Conservation (phyloP, 345 rosid species). For the Citrus glauca region DNA sequence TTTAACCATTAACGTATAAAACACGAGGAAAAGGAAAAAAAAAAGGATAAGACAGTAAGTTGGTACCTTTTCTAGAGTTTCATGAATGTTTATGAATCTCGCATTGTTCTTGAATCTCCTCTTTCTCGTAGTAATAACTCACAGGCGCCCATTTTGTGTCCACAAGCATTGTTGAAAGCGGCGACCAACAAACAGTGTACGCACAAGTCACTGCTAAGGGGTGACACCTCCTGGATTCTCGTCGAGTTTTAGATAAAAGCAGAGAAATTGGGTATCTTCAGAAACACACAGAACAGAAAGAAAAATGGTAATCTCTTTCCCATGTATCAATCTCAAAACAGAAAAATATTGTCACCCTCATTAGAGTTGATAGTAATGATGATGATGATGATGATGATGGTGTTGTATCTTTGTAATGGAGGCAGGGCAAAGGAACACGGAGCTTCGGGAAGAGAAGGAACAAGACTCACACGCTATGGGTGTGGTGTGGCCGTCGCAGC, state of each 20-base stretch:
- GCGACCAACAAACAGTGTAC: too few species aligned
- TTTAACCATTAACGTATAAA: not conserved
- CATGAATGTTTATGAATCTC: not conserved
- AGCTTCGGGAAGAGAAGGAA: slow-evolving; percentile 26
- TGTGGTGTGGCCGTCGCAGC: slow-evolving; percentile 20
- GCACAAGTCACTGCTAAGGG: too few species aligned
- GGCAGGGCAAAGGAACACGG: slow-evolving; percentile 6
- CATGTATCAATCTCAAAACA: too few species aligned
- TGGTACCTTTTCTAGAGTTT: not conserved
- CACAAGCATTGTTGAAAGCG: not conserved
- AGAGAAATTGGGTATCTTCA: too few species aligned
- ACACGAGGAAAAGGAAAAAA: too few species aligned
- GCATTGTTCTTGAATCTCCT: not conserved
- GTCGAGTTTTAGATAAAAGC: too few species aligned
- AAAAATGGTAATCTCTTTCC: too few species aligned
- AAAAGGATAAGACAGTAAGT: too few species aligned
- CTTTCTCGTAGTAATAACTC: not conserved
- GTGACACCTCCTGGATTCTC: not conserved
- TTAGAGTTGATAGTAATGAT: too few species aligned
- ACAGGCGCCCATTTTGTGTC: not conserved
- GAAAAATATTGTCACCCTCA: too few species aligned
- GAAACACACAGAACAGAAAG: too few species aligned
- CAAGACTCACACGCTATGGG: slow-evolving; percentile 17
- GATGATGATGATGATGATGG: too few species aligned
- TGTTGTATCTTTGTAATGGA: not conserved